Conservation (phyloP, 2,329 filamentous ascomycete species). For the Aspergillus pseudoterreus region DNA sequence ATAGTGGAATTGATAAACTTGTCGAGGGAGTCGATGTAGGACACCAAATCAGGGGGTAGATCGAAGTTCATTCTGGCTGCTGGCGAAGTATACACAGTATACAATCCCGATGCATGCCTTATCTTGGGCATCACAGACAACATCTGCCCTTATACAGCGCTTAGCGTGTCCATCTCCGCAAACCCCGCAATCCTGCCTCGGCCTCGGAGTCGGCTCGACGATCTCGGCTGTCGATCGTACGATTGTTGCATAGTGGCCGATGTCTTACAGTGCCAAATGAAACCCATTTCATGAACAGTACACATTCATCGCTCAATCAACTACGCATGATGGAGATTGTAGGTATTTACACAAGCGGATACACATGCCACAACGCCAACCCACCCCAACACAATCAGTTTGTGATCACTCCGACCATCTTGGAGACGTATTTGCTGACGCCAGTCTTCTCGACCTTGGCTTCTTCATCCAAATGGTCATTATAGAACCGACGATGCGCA, state of each 20-base stretch:
- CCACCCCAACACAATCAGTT: conserved; percentile 2
- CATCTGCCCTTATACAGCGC: neutral
- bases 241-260: neutral
- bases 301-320: no score
- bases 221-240: neutral
- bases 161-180: neutral
- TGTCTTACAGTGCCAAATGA: neutral
- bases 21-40: conserved; percentile 51
- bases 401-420: conserved; percentile 3
- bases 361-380: neutral
- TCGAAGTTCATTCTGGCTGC: conserved; percentile 51
- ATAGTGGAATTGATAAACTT: conserved; percentile 54
- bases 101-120: neutral
- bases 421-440: conserved; percentile 1
- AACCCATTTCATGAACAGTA: no score
- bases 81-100: neutral
- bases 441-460: conserved; percentile 10
- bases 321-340: neutral
- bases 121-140: neutral
- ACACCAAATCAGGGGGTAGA: conserved; percentile 48
- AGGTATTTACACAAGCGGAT: neutral
- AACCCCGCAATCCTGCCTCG: conserved; percentile 8
- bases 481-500: conserved; percentile 14
- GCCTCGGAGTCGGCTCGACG: conserved; percentile 2
- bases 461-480: conserved; percentile 9